Conservation (phyloP, 371 early-diverging fungal species). For the Haplosporangium sp. region DNA sequence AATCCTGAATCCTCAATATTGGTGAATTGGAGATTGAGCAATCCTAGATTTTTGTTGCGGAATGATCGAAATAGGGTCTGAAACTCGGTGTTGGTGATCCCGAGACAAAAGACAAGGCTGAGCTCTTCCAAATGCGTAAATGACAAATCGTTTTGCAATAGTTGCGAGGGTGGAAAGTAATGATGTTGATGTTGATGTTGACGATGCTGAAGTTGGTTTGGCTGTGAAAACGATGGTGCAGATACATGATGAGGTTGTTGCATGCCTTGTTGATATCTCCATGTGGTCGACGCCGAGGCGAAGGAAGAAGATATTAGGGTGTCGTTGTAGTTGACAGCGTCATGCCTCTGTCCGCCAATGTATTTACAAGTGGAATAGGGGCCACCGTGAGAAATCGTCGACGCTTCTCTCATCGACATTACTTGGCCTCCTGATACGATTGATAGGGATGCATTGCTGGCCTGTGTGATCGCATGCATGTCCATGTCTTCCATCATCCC, state of each 20-base stretch:
- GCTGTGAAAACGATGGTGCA: not conserved
- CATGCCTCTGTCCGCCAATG: too few species aligned
- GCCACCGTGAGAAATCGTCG: not conserved
- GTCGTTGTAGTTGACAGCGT: too few species aligned
- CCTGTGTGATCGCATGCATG: not conserved
- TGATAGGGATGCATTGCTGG: too few species aligned
- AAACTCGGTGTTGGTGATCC: slow-evolving; percentile 38
- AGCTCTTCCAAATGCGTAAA: slow-evolving; percentile 43
- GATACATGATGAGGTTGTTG: not conserved
- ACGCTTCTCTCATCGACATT: too few species aligned
- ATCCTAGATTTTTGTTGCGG: slow-evolving; percentile 18
- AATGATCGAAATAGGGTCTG: slow-evolving; percentile 34
- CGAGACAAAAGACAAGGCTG: slow-evolving; percentile 46
- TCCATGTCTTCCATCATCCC: not conserved
- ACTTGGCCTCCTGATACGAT: too few species aligned
- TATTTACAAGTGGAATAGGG: not conserved
- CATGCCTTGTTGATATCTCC: slow-evolving; percentile 3
- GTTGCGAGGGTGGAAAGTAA: not conserved
- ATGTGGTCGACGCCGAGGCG: not conserved
- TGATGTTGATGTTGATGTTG: slow-evolving; percentile 4
- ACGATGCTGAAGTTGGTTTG: not conserved
- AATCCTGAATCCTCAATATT: slow-evolving; percentile 49
- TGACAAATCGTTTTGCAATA: slow-evolving; percentile 19
- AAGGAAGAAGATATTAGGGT: not conserved
- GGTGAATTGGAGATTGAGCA: slow-evolving; percentile 49